Evolutionary conservation across 768 basidiomycete species (phyloP), one percentile per base, ranked within the genome.

Genomic region (Hygrophoropsis aurantiaca): DNA sequence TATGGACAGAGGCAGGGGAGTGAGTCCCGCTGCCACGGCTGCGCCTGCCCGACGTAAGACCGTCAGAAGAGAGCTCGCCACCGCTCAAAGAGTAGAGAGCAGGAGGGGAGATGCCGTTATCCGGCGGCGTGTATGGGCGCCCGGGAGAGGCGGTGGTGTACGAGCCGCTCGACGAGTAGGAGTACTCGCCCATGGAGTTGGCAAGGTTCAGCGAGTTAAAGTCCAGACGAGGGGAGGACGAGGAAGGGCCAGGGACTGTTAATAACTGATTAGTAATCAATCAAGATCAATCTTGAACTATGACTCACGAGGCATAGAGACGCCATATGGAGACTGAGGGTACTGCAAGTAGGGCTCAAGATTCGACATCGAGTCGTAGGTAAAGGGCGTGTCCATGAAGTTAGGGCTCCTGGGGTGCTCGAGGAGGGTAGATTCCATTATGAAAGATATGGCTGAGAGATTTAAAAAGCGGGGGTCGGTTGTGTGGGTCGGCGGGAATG

Each of bases 31-130:
- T 84, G 62, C 84, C 84, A 50, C 87, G 85, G 63, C 84, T 85
- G 59, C 79, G 79, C 43, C 81, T 71, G 58, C 77, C 80, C 48
- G 85, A 82, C 54, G 76, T 68, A 43, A 80, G 70, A 51, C 83
- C 78, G 59, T 89, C 87, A n/a, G 86, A 87, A 11, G 84, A 85
- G 45, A 84, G 66, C 63, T 89, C 87, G 51, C 83, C 84, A 37
- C 74, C 79, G 57, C 79, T 82, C 54, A 88, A 70, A 61, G 75
- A 81, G 68, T 87, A 86, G 52, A 89, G 78, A 40, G 84, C 77
- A 33, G 84, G 85, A 15, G 86, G 85, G 33, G 83, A 85, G 54
- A 89, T 81, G 65, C 78, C 75, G 53, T 84, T 79, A 46, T 72
- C 71, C 24, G 83, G 72, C 36, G 86, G 85, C n/a, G 84, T 84